Conservation (phyloP, 129 eudicot species). For the Tanacetum coccineum region DNA sequence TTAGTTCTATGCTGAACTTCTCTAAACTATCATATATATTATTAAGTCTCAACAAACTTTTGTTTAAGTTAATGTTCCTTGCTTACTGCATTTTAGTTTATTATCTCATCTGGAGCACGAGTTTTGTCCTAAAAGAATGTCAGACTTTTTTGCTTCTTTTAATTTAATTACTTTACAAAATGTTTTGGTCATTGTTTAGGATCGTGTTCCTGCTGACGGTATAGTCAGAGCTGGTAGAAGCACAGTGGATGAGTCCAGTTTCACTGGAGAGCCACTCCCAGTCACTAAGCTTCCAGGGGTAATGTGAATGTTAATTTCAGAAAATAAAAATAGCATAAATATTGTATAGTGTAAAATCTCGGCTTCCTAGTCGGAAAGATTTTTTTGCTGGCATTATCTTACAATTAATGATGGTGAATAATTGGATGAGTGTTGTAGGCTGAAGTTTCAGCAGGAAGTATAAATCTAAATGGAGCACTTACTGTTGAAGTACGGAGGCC, state of each 20-base stretch:
- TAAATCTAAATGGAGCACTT: conserved; percentile 89
- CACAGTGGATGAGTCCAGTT: conserved; percentile 95
- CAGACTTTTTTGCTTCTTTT: too few species aligned
- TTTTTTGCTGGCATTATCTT: not conserved
- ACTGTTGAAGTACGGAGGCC: conserved; percentile 87
- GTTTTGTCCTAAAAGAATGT: too few species aligned
- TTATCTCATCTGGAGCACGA: too few species aligned
- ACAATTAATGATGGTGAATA: not conserved
- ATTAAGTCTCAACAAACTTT: too few species aligned
- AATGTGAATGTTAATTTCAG: conserved; percentile 23
- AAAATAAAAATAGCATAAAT: not conserved
- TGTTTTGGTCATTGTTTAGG: conserved; percentile 45
- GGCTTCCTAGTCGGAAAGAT: too few species aligned
- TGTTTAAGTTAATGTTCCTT: too few species aligned
- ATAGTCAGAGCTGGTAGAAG: conserved; percentile 95
- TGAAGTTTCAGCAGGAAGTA: conserved; percentile 92
- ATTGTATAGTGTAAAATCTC: conserved; percentile 1
- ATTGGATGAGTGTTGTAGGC: conserved; percentile 39
- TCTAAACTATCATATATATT: too few species aligned
- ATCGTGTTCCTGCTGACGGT: conserved; percentile 99
- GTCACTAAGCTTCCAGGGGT: conserved; percentile 98
- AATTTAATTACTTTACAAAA: too few species aligned
- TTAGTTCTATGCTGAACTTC: too few species aligned
- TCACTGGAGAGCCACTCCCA: conserved; percentile 97
- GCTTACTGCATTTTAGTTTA: too few species aligned